Percentiles rank a stretch among this genome's conserved stretches.
Conservation (phyloP, 2,329 filamentous ascomycete genomes). For the Xylariaceae sp. region DNA sequence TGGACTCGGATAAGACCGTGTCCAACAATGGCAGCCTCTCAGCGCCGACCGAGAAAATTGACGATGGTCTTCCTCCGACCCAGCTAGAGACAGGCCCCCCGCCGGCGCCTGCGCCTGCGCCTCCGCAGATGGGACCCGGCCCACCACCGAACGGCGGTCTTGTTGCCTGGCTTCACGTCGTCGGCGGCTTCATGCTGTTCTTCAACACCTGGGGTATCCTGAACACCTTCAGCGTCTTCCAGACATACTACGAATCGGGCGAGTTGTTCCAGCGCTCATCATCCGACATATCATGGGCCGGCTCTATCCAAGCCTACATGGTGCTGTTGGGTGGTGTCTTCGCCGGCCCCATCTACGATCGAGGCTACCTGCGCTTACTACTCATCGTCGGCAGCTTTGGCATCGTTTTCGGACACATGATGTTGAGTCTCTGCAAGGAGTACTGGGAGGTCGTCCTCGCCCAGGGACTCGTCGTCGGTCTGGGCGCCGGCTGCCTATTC, state of each 20-base stretch:
- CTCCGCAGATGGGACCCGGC: slow-evolving; percentile 12
- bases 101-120: not conserved
- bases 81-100: slow-evolving; percentile 5
- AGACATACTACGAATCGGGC: slow-evolving; percentile 46
- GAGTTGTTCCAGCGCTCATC: slow-evolving; percentile 40
- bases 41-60: slow-evolving; percentile 12
- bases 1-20: slow-evolving; percentile 20
- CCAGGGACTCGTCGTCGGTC: slow-evolving; percentile 42
- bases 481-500: slow-evolving; percentile 42
- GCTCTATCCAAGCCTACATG: slow-evolving; percentile 44
- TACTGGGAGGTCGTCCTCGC: slow-evolving; percentile 44
- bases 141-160: slow-evolving; percentile 39
- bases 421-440: slow-evolving; percentile 35
- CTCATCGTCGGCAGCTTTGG: slow-evolving; percentile 31
- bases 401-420: slow-evolving; percentile 44
- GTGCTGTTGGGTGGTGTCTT: slow-evolving; percentile 36
- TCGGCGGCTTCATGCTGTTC: slow-evolving; percentile 40
- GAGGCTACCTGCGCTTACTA: slow-evolving; percentile 31
- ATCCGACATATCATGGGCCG: slow-evolving; percentile 48
- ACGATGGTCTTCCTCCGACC: not conserved
- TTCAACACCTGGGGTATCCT: slow-evolving; percentile 29
- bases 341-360: slow-evolving; percentile 39
- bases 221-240: slow-evolving; percentile 40
- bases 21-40: slow-evolving; percentile 16
- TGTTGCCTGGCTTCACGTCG: slow-evolving; percentile 46